Evolutionary conservation across 2,329 filamentous ascomycete species (phyloP), one percentile per base, ranked within the genome.

Genomic region (Talaromyces atroroseus): DNA sequence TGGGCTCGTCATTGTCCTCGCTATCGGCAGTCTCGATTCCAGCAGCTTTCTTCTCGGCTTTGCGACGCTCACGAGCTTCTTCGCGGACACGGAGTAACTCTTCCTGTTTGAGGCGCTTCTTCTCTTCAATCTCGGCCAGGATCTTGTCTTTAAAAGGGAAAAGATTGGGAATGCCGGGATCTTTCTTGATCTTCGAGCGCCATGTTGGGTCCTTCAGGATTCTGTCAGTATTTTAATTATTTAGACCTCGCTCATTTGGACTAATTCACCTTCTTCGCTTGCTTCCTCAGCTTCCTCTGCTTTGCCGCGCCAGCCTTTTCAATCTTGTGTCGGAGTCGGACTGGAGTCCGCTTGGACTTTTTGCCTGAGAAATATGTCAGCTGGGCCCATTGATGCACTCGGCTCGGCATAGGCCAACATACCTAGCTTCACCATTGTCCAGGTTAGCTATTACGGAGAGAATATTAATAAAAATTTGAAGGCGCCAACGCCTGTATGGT

Each of bases 121-220:
- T 87, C 76, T 96, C 90, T 76, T 99, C 94, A 65, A 99, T 95
- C 74, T 99, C 91, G 58, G 92, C 85, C 34, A 99, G 82, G 26
- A 99, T 83, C 79, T 88, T 92, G 73, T 96, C 92, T 78, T 99
- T 99, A 81, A 94, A 96, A 0, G 94, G 94, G 77, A 96, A 99
- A 36, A 96, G 77, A 70, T 97, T 99, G 42, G 94, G 94, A 60
- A 99, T 96, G 49, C 94, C 94, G 23, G 92, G 94, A 67, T 99
- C 94, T 78, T 97, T 99, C 83, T 96, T 97, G 64, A 96, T 72
- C 73, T 91, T 89, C 58, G 90, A 92, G 65, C 89, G 85, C 91
- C 94, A 97, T 89, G 96, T 85, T 34, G 94, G 92, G 73, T 96
- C 96, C 84, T 84, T 60, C 4, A 44, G n/a, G n/a, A n/a, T n/a